Base-by-base conservation (phyloP, 2,329 filamentous ascomycete genomes). In the Sclerotinia sclerotiorum region DNA sequence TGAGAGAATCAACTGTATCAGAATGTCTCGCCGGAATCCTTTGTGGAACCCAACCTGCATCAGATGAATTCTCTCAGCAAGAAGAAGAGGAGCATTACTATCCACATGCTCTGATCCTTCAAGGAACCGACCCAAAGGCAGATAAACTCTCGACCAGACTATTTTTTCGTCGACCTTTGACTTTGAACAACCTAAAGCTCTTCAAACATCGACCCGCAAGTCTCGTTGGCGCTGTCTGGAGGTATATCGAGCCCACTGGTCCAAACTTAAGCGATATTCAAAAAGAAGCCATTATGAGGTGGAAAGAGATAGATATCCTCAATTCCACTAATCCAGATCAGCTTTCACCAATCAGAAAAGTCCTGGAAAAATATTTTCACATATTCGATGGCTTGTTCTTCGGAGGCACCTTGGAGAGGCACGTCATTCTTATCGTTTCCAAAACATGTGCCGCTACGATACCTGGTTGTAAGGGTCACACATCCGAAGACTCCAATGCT, bases 311-410 rank as follows among this genome's bases (percentile, higher is more conserved):
- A 48, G 27, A 61, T 48, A 48, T 61, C 5, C 17, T 61, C 19
- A 35, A 49, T 35, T 32, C 11, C 21, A 46, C 27, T 15, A 29
- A 61, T 48, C 44, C 48, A 17, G 10, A n/a, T 35, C 27, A 7
- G 1, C 44, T 32, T 13, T 11, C 48, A 49, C 29, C 27, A 49
- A 48, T 29, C 13, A 3, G 54, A 32, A 15, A 6, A 1, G 13
- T 64, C 10, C 29, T 64, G 15, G 32, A 64, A 21, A 42, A 39
- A 24, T 39, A 52, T 10, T 64, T 64, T n/a, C 48, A 39, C 61
- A 39, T 64, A 8, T 64, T 64, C 11, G 32, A 64, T 42, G 48
- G 42, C 19, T 52, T 64, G 3, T 64, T 64, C 32, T 64, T 54
- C 17, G 3, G 32, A 5, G 32, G 61, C 7, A 54, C 48, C 0